Evolutionary conservation across 148 eudicot genomes (phyloP).

Genomic region (Dianthus caryophyllus): DNA sequence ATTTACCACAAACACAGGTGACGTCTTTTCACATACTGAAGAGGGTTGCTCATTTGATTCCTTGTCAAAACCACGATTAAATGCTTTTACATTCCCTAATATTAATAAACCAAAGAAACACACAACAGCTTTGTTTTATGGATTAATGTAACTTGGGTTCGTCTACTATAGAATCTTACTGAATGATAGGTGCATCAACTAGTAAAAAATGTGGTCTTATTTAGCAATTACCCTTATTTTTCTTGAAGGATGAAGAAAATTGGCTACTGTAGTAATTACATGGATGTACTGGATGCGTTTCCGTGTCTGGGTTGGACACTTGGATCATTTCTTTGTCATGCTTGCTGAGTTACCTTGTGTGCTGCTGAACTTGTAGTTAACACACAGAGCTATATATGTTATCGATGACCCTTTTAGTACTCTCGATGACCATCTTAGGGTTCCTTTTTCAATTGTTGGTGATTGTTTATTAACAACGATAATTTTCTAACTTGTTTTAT

Average conservation of each 20-base stretch:
- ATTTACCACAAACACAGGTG: conserved; percentile 73
- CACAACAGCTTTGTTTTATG: not conserved
- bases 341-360: too few relatives aligned
- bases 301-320: not conserved
- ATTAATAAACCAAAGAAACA: not conserved
- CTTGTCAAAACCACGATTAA: not conserved
- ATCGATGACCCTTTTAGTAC: too few relatives aligned
- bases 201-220: conserved; percentile 2
- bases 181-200: not conserved
- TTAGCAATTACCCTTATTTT: not conserved
- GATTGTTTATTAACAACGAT: too few relatives aligned
- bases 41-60: conserved; percentile 2
- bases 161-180: conserved; percentile 2
- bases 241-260: not conserved
- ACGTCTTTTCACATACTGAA: not conserved
- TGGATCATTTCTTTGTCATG: not conserved
- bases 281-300: not conserved
- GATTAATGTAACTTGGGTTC: not conserved
- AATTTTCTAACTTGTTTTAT: too few relatives aligned
- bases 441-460: too few relatives aligned
- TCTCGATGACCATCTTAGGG: too few relatives aligned
- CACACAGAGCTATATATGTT: too few relatives aligned
- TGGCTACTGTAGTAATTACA: not conserved
- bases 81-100: not conserved
- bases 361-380: not conserved